Conservation (phyloP, 2,329 filamentous ascomycete genomes). For the Aaosphaeria arxii region DNA sequence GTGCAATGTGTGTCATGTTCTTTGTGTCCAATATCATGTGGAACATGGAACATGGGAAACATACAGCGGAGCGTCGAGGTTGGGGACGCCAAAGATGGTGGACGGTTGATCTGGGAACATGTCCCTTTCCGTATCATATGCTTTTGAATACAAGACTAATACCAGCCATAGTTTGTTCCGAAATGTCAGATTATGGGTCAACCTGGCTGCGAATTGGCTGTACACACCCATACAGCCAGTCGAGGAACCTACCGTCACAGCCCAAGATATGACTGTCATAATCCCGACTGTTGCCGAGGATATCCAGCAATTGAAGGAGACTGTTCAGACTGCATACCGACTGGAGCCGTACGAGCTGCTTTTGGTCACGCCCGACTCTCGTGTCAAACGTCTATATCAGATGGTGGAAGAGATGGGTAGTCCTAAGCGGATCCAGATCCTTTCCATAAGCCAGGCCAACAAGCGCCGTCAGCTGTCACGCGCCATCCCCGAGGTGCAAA, state of each 20-base stretch:
- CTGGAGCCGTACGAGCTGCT: constrained; percentile 72
- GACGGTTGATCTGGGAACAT: neutral
- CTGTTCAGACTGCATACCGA: constrained; percentile 72
- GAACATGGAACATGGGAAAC: too few species aligned
- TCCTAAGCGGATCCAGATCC: constrained; percentile 65
- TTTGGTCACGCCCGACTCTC: constrained; percentile 82
- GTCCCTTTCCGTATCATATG: neutral
- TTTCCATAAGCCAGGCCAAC: constrained; percentile 82
- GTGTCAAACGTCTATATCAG: constrained; percentile 64
- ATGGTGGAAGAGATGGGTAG: constrained; percentile 48
- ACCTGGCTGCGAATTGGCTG: constrained; percentile 71
- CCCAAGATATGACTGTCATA: constrained; percentile 87
- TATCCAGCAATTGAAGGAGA: constrained; percentile 78
- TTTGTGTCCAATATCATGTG: too few species aligned
- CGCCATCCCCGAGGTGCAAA: constrained; percentile 81
- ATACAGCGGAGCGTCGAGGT: too few species aligned
- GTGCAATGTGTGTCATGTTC: too few species aligned
- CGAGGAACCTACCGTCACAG: constrained; percentile 73
- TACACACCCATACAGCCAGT: constrained; percentile 85
- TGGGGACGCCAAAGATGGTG: too few species aligned
- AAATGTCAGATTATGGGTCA: constrained; percentile 81
- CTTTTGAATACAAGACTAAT: constrained; percentile 8
- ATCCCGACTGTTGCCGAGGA: constrained; percentile 88
- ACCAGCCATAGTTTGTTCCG: constrained; percentile 68
- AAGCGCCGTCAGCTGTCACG: constrained; percentile 92